phyloP scores from a whole-genome alignment of 202 grass and related monocot genomes.

The Cymbopogon flexuosus region DNA sequence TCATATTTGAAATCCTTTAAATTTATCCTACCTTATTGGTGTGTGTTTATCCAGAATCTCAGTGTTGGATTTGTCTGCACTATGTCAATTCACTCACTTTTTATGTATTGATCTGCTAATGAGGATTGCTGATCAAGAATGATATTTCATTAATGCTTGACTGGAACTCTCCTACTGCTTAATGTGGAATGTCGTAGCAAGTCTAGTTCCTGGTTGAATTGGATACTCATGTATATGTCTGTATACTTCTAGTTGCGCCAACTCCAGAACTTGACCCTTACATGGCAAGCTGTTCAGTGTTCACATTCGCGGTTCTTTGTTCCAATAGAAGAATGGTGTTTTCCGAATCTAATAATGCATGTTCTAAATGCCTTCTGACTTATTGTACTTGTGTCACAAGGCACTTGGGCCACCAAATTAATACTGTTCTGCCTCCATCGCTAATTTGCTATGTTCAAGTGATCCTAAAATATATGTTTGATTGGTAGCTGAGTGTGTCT shows the following conservation, averaged over 20 bases:
- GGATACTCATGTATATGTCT: constrained; percentile 17
- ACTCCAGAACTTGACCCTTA: constrained; percentile 4
- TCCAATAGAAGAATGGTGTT: not conserved
- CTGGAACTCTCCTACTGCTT: not conserved
- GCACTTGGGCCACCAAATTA: not conserved
- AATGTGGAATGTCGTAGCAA: not conserved
- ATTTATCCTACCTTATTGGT: not conserved
- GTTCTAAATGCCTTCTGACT: not conserved
- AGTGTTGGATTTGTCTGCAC: not conserved
- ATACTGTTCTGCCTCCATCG: not conserved
- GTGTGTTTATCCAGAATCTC: not conserved
- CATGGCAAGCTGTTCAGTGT: not conserved
- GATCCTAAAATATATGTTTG: not conserved
- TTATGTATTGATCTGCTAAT: not conserved
- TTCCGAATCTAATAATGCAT: not conserved
- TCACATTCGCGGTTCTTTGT: not conserved
- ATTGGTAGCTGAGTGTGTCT: not conserved
- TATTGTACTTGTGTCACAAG: not conserved
- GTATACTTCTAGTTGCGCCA: not conserved
- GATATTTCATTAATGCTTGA: not conserved
- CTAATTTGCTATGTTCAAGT: constrained; percentile 5
- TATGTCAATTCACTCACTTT: constrained; percentile 15
- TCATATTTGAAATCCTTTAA: not conserved
- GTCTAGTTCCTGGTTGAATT: not conserved
- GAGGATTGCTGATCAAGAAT: not conserved